Base-by-base conservation (phyloP, 176 grass and related monocot species). In the Lolium rigidum region DNA sequence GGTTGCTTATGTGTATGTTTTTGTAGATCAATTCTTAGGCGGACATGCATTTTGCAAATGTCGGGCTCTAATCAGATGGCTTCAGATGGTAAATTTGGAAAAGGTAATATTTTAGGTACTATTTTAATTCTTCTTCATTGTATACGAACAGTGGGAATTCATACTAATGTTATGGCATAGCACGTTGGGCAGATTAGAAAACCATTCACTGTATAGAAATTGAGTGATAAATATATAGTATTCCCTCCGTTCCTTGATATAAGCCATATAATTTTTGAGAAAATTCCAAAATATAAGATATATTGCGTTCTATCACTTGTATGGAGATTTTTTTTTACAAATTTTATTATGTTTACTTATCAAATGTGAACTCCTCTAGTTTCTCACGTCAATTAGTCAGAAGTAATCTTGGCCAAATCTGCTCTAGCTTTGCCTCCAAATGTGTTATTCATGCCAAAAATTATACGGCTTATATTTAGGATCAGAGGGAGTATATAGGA, bases 81-180 rank as follows among this genome's bases (percentile, higher is more conserved):
- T 86, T 86, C 84, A 28, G 84, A 90, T 38, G 80, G 88, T 67
- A 90, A 79, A 59, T 90, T 90, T 86, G 88, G 88, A 38, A 90
- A 81, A 83, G 88, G 88, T 86, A 63, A 86, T 37, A 5, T 78
- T 64, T 37, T 86, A 1, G 21, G 39, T 78, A 4, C 16, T n/a
- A n/a, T 31, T 63, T 82, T 24, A 5, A 35, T 55, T 56, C 0
- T 71, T 65, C 88, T 90, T 90, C 18, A 63, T 46, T 83, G 28
- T 35, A 74, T 35, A 72, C 11, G 11, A 64, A 35, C 21, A 17
- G 65, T 17, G 62, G 67, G 55, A 9, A 35, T 79, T 66, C 63
- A 80, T 51, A 46, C 60, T 35, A 20, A 25, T 70, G 5, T 49
- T 70, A 70, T 74, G 28, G n/a, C 39, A 28, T 55, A 52, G 5